Evolutionary conservation across 768 basidiomycete species (phyloP).

Genomic region (Sporobolomyces phaffii): DNA sequence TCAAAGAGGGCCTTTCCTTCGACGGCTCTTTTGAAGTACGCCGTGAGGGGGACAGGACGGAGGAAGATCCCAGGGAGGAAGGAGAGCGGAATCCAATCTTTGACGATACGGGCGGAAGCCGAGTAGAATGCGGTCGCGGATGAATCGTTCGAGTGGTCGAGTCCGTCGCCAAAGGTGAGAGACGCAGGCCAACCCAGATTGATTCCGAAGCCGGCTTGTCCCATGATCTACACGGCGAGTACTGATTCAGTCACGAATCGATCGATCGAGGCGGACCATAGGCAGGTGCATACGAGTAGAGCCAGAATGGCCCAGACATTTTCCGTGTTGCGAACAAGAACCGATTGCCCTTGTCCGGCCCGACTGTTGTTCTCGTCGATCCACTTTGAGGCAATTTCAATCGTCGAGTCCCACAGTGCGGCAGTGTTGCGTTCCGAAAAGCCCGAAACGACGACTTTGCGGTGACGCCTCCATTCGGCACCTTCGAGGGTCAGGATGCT

Average conservation of each 20-base stretch:
- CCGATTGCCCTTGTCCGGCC: not conserved
- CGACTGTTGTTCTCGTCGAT: constrained; percentile 23
- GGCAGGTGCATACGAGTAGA: constrained; percentile 29
- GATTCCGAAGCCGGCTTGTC: constrained; percentile 18
- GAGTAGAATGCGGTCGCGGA: not conserved
- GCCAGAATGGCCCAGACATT: constrained; percentile 17
- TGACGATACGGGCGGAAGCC: not conserved
- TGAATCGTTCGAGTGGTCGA: not conserved
- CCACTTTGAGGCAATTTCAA: constrained; percentile 20
- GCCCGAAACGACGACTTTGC: constrained; percentile 59
- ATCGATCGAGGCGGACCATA: not conserved
- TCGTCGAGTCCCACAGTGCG: constrained; percentile 35
- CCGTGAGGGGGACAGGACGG: constrained; percentile 15
- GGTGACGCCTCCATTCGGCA: constrained; percentile 61
- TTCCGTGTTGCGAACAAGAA: constrained; percentile 13
- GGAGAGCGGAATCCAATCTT: not conserved
- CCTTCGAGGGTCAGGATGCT: constrained; percentile 63
- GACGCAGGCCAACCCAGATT: constrained; percentile 8
- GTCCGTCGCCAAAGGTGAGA: not conserved
- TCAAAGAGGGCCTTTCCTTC: constrained; percentile 26
- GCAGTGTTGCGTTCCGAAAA: constrained; percentile 51
- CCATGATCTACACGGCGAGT: constrained; percentile 22
- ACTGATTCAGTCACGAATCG: not conserved
- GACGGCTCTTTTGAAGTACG: constrained; percentile 10
- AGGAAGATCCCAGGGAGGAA: not conserved